Evolutionary conservation across 768 basidiomycete species (phyloP).

Genomic region (Cubamyces sp.): DNA sequence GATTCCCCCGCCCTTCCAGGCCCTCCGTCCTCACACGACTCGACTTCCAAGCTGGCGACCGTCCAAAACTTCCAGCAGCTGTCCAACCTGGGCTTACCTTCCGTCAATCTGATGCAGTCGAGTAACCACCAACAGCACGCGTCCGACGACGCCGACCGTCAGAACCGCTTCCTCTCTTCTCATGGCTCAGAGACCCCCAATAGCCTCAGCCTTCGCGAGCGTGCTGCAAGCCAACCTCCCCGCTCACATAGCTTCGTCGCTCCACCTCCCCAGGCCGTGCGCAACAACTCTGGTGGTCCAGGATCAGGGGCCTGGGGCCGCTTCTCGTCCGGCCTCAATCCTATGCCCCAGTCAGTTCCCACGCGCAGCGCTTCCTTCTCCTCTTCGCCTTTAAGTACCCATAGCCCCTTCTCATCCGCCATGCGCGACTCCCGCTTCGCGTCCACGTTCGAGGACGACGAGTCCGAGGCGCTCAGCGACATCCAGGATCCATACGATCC

Average conservation of each 20-base stretch:
- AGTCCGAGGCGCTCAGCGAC: conserved; percentile 65
- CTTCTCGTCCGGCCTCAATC: conserved; percentile 47
- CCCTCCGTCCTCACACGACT: conserved; percentile 20
- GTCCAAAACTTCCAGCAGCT: conserved; percentile 33
- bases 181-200: conserved; percentile 46
- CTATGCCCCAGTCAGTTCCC: conserved; percentile 58
- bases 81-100: conserved; percentile 30
- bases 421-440: conserved; percentile 73
- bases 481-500: conserved; percentile 52
- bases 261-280: conserved; percentile 56
- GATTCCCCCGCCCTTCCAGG: conserved; percentile 4
- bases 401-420: conserved; percentile 59
- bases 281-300: conserved; percentile 50
- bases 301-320: conserved; percentile 36
- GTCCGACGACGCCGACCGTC: conserved; percentile 59
- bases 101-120: conserved; percentile 39
- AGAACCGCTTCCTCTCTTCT: conserved; percentile 58
- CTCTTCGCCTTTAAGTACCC: conserved; percentile 42
- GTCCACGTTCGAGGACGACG: conserved; percentile 83
- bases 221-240: conserved; percentile 74
- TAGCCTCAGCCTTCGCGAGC: conserved; percentile 54
- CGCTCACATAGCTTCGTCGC: conserved; percentile 53
- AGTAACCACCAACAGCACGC: conserved; percentile 38
- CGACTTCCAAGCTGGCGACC: conserved; percentile 30
- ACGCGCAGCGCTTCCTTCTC: conserved; percentile 74